These are phyloP conservation scores for Platismatia glauca DNA, from an alignment of 495 filamentous ascomycete species.

Conservation along the genomic window DNA sequence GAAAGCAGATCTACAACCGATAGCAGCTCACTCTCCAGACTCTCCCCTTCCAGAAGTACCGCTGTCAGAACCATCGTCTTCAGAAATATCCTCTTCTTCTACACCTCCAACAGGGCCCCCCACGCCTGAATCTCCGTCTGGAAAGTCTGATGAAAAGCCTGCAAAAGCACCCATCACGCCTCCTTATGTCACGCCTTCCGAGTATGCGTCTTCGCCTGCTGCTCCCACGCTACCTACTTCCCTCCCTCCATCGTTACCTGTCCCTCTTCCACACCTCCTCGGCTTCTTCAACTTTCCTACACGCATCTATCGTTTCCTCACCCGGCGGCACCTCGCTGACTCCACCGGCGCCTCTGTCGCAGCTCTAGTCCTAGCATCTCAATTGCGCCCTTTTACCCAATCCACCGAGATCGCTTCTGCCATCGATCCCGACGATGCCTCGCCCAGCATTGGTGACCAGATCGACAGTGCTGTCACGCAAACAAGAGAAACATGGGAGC, in stretches of 20 bases:
- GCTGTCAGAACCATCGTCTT: not conserved
- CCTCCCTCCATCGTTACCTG: slow-evolving; percentile 55
- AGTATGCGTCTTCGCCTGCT: slow-evolving; percentile 55
- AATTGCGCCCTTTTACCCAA: slow-evolving; percentile 37
- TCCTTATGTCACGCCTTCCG: slow-evolving; percentile 59
- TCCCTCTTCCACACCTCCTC: slow-evolving; percentile 81
- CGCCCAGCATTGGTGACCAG: slow-evolving; percentile 27
- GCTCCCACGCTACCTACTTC: slow-evolving; percentile 52
- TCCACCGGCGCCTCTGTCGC: slow-evolving; percentile 83
- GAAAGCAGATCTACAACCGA: not conserved
- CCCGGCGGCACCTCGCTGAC: slow-evolving; percentile 75
- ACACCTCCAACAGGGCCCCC: not conserved
- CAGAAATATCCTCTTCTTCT: slow-evolving; percentile 1
- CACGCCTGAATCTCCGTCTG: slow-evolving; percentile 24
- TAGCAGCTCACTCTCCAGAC: not conserved
- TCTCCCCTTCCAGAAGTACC: not conserved
- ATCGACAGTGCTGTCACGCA: slow-evolving; percentile 20
- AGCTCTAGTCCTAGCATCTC: slow-evolving; percentile 64
- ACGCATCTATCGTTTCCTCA: slow-evolving; percentile 81
- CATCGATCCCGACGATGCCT: slow-evolving; percentile 24
- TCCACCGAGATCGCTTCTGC: slow-evolving; percentile 18
- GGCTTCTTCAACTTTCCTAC: slow-evolving; percentile 88
- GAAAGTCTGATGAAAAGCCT: slow-evolving; percentile 48
- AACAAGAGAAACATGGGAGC: slow-evolving; percentile 44
- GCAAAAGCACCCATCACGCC: slow-evolving; percentile 37